A percentile compares a stretch with the other conserved stretches of the same genome.
phyloP scores from a whole-genome alignment of 1,284 basidiomycete genomes.

The Cutaneotrichosporon spelunceum region DNA sequence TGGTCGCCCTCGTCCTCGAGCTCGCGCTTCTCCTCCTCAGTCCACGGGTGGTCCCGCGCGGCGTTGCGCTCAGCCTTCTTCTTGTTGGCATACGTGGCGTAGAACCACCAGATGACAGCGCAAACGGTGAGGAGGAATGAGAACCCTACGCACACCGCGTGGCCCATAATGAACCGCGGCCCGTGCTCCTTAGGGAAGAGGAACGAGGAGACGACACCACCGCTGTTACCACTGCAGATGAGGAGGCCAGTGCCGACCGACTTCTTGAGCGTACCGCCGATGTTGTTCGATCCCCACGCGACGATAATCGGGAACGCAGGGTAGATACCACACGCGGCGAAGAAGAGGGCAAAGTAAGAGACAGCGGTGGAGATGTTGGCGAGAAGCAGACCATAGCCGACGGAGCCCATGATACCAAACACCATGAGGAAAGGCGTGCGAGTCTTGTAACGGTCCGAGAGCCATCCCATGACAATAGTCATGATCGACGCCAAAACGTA shows the following conservation, averaged over 20 bases:
- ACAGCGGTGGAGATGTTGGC: constrained; percentile 44
- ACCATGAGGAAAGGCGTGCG: constrained; percentile 45
- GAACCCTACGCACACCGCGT: constrained; percentile 32
- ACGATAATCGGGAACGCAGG: constrained; percentile 58
- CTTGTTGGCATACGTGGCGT: constrained; percentile 28
- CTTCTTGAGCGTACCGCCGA: constrained; percentile 59
- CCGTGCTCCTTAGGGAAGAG: constrained; percentile 47
- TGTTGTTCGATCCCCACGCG: constrained; percentile 61
- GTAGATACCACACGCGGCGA: constrained; percentile 59
- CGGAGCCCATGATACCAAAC: constrained; percentile 38
- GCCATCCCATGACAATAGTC: constrained; percentile 41
- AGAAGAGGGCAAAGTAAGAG: constrained; percentile 57
- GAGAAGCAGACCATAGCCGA: constrained; percentile 40
- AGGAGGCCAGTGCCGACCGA: constrained; percentile 59
- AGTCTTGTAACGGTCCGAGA: constrained; percentile 40
- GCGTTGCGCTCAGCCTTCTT: constrained; percentile 31
- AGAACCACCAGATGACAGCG: constrained; percentile 29
- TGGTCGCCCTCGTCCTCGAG: constrained; percentile 39
- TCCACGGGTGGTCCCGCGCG: constrained; percentile 32
- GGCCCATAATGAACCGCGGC: constrained; percentile 34
- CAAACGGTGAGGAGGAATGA: constrained; percentile 21
- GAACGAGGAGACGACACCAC: constrained; percentile 56
- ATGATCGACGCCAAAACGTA: constrained; percentile 37
- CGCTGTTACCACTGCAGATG: constrained; percentile 58
- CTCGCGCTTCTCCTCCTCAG: constrained; percentile 34